Evolutionary conservation across 2,329 filamentous ascomycete species (phyloP).

Genomic region (Cercospora berteroae): DNA sequence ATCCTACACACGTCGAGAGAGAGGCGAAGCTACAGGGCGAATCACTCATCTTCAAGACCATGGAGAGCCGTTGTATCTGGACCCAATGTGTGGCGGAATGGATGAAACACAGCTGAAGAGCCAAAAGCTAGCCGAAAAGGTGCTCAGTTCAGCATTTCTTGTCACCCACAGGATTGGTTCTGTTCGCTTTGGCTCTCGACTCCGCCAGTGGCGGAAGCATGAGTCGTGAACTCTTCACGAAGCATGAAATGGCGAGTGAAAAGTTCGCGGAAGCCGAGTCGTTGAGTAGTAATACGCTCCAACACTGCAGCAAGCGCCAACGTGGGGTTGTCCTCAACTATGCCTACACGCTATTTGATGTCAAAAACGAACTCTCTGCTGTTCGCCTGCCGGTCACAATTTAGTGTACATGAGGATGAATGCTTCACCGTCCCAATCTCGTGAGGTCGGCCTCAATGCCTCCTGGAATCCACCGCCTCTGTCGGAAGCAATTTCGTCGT

Average conservation of each 20-base stretch:
- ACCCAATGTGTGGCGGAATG: no score
- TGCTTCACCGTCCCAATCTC: not conserved
- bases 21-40: not conserved
- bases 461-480: not conserved
- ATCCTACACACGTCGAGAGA: not conserved
- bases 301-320: not conserved
- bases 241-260: no score
- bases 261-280: no score
- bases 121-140: no score
- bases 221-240: not conserved
- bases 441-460: not conserved
- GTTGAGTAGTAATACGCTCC: not conserved
- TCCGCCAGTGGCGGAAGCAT: no score
- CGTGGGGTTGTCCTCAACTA: not conserved
- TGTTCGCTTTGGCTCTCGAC: no score
- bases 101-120: no score
- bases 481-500: not conserved
- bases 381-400: not conserved
- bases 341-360: not conserved
- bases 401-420: conserved; percentile 7
- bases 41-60: no score
- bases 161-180: no score
- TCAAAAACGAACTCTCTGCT: not conserved
- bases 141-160: no score
- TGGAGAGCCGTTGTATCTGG: no score